A percentile compares a stretch with the other conserved stretches of the same genome.
These are phyloP conservation scores for Ogataea zsoltii DNA, from an alignment of 805 yeast genomes.

Conservation along the genomic window DNA sequence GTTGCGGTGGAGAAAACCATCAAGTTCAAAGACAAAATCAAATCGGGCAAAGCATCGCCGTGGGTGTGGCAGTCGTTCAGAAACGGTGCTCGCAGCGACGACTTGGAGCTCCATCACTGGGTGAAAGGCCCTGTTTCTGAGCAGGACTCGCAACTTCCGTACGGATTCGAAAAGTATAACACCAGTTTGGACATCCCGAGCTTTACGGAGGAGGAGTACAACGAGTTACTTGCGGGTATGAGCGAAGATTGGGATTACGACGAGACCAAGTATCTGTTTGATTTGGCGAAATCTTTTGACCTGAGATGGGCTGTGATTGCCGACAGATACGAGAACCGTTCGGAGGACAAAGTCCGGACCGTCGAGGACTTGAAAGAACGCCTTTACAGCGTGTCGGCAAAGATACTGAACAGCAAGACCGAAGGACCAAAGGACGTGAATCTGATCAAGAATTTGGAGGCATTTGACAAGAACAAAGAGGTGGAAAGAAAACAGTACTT, in stretches of 20 bases:
- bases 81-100: conserved; percentile 52
- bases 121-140: conserved; percentile 61
- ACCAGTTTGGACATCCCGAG: conserved; percentile 68
- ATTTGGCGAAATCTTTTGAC: conserved; percentile 57
- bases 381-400: conserved; percentile 68
- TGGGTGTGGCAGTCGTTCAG: conserved; percentile 75
- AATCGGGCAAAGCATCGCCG: conserved; percentile 67
- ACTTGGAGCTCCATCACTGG: conserved; percentile 74
- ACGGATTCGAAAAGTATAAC: conserved; percentile 75
- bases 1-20: conserved; percentile 50
- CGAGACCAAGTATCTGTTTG: conserved; percentile 80
- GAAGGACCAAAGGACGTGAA: conserved; percentile 43
- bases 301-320: conserved; percentile 68
- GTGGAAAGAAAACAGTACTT: conserved; percentile 77
- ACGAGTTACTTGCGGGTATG: conserved; percentile 39
- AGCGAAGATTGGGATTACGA: conserved; percentile 62
- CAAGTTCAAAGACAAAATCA: conserved; percentile 65
- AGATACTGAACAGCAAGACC: conserved; percentile 42
- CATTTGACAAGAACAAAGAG: conserved; percentile 72
- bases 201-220: conserved; percentile 62
- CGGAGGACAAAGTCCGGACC: conserved; percentile 47
- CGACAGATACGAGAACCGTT: conserved; percentile 53
- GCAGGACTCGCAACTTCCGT: conserved; percentile 39
- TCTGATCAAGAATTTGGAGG: conserved; percentile 58
- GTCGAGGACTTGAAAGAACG: conserved; percentile 83